Evolutionary conservation across 192 early-diverging fungal genomes (phyloP).

Genomic region (Phycomyces nitens): DNA sequence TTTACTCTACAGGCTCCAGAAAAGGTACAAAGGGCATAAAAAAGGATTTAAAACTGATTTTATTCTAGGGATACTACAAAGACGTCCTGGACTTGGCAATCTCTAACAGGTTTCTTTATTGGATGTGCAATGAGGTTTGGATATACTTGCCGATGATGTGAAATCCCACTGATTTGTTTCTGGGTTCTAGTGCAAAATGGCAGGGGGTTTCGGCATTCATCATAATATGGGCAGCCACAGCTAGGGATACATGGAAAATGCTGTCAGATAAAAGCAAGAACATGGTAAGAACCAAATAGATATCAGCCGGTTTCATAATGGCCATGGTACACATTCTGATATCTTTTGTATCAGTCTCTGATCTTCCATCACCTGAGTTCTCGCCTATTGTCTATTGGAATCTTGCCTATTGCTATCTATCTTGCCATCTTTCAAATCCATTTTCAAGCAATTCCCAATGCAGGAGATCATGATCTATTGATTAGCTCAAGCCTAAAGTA

Average conservation of each 20-base stretch:
- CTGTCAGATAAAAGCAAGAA: constrained; percentile 61
- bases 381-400: constrained; percentile 73
- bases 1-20: constrained; percentile 64
- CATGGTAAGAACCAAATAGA: constrained; percentile 9
- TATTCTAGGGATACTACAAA: constrained; percentile 55
- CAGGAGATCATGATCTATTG: constrained; percentile 89
- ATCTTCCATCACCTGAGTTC: constrained; percentile 70
- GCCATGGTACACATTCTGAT: too few relatives aligned
- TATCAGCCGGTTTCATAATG: too few relatives aligned
- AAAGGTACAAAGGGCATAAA: constrained; percentile 16
- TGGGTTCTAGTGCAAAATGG: constrained; percentile 74
- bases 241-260: constrained; percentile 80
- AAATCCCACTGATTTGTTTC: too few relatives aligned
- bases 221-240: constrained; percentile 76
- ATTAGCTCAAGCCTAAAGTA: constrained; percentile 88
- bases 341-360: background rate
- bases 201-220: constrained; percentile 85
- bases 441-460: constrained; percentile 69
- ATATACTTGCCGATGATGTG: too few relatives aligned
- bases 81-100: constrained; percentile 81
- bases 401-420: constrained; percentile 77
- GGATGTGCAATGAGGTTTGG: constrained; percentile 49
- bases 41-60: background rate
- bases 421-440: constrained; percentile 85
- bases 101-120: constrained; percentile 75